A percentile compares a stretch with the other conserved stretches of the same genome.
Evolutionary conservation across 768 basidiomycete species (phyloP).

Genomic region (Phlegmacium glaucopus): DNA sequence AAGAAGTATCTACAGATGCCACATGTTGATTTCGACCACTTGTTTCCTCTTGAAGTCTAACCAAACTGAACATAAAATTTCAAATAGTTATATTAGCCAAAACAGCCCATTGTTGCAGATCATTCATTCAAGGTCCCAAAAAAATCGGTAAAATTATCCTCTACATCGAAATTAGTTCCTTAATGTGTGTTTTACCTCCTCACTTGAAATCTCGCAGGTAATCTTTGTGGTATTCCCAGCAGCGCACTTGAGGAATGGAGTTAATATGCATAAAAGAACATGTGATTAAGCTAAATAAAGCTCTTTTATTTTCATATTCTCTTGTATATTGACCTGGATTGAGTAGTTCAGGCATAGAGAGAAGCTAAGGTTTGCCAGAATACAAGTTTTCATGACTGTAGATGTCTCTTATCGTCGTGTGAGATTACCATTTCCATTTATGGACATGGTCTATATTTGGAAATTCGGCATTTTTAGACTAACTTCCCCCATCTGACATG

Average conservation of each 20-base stretch:
- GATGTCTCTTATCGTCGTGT: neutral
- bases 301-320: neutral
- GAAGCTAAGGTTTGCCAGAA: neutral
- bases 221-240: neutral
- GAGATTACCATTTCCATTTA: neutral
- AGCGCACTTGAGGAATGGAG: neutral
- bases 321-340: neutral
- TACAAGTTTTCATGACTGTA: neutral
- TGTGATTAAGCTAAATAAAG: neutral
- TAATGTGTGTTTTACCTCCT: neutral
- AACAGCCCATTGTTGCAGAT: neutral
- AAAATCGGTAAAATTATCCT: slow-evolving; percentile 1
- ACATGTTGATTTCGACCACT: neutral
- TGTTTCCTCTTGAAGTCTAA: neutral
- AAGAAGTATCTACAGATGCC: neutral
- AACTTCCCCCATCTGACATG: neutral
- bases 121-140: neutral
- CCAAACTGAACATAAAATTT: neutral
- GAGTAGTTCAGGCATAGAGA: neutral
- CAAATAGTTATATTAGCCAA: neutral
- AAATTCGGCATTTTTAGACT: neutral
- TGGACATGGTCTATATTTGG: neutral
- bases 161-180: neutral
- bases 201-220: neutral
- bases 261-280: neutral